A percentile compares a stretch with the other conserved stretches of the same genome.
phyloP scores from a whole-genome alignment of 495 filamentous ascomycete genomes.

The Astrothelium macrocarpum region DNA sequence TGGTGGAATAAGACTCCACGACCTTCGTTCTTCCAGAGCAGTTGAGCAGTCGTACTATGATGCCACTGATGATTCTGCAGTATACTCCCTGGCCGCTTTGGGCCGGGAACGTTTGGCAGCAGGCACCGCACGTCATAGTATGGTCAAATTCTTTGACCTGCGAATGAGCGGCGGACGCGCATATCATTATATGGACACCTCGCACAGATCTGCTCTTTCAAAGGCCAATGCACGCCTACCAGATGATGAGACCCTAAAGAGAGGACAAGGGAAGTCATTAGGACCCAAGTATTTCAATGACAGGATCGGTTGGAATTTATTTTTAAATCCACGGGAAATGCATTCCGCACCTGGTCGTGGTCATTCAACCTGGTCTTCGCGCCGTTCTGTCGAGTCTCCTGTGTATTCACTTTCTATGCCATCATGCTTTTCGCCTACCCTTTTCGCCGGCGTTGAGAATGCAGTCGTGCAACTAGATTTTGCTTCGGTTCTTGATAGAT shows the following conservation, averaged over 20 bases:
- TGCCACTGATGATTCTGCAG: conserved; percentile 43
- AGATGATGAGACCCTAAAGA: neutral
- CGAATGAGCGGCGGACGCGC: conserved; percentile 41
- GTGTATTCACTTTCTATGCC: conserved; percentile 53
- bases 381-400: conserved; percentile 32
- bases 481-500: conserved; percentile 34
- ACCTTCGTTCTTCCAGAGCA: conserved; percentile 46
- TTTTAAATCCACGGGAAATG: conserved; percentile 6
- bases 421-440: conserved; percentile 42
- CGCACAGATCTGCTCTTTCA: neutral
- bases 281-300: neutral
- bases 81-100: conserved; percentile 52
- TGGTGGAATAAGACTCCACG: conserved; percentile 55
- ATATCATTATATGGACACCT: conserved; percentile 24
- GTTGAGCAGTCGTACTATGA: conserved; percentile 46
- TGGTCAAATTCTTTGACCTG: conserved; percentile 58
- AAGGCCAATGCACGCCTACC: neutral
- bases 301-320: conserved; percentile 18
- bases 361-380: conserved; percentile 12
- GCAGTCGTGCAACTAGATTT: conserved; percentile 46
- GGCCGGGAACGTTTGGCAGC: conserved; percentile 48
- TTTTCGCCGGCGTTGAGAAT: conserved; percentile 50
- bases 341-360: conserved; percentile 1
- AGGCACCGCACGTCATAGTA: conserved; percentile 45
- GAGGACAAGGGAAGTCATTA: neutral